A percentile compares a stretch with the other conserved stretches of the same genome.
phyloP scores from a whole-genome alignment of 2,329 filamentous ascomycete species.

The Hymenoscyphus infarciens region DNA sequence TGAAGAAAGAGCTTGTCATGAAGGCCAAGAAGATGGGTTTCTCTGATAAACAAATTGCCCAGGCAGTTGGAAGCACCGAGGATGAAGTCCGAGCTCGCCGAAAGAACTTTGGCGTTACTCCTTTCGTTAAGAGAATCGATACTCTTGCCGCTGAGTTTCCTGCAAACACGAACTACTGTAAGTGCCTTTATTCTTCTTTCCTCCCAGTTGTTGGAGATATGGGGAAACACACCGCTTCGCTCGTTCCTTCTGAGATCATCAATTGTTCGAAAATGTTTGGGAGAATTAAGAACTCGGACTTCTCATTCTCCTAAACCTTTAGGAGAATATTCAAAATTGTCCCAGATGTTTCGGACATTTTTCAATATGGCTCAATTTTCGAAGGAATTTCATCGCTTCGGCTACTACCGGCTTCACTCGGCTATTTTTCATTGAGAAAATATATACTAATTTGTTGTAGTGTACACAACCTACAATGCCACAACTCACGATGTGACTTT shows the following conservation, averaged over 20 bases:
- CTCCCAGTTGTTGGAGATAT: no score
- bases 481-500: slow-evolving; percentile 90
- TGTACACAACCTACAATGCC: slow-evolving; percentile 86
- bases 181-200: neutral
- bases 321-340: no score
- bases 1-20: slow-evolving; percentile 84
- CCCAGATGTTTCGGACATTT: no score
- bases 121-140: slow-evolving; percentile 98
- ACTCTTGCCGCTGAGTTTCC: slow-evolving; percentile 79
- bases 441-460: neutral
- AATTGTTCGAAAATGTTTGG: no score
- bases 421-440: neutral
- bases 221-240: no score
- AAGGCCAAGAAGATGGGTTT: slow-evolving; percentile 98
- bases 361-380: no score
- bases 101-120: slow-evolving; percentile 81
- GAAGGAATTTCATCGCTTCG: no score
- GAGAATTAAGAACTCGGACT: no score
- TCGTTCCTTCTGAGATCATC: no score
- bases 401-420: neutral
- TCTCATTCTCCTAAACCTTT: no score
- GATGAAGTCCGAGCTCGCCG: slow-evolving; percentile 83
- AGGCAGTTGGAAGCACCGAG: slow-evolving; percentile 79
- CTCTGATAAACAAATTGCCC: slow-evolving; percentile 91
- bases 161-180: slow-evolving; percentile 13